Evolutionary conservation across 192 early-diverging fungal species (phyloP).

Genomic region (Chytriomyces sp.): DNA sequence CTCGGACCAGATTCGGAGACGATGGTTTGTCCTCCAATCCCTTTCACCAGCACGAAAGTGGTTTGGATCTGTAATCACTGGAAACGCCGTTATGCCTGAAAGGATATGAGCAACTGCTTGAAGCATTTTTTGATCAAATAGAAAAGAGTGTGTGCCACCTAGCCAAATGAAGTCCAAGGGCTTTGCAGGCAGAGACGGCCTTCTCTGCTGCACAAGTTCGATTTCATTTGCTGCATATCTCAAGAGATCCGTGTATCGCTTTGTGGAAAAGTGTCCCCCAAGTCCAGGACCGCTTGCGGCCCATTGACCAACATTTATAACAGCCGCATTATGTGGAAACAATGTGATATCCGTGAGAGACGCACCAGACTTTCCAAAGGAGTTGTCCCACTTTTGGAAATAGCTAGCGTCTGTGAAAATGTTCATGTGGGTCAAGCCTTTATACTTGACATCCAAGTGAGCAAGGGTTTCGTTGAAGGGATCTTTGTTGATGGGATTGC

Average conservation of each 20-base stretch:
- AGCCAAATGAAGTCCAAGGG: conserved; percentile 14
- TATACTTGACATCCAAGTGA: neutral
- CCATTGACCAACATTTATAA: conserved; percentile 18
- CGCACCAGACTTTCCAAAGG: neutral
- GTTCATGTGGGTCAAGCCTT: neutral
- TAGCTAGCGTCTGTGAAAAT: neutral
- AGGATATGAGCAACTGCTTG: too few species aligned
- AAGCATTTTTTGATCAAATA: too few species aligned
- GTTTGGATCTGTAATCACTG: neutral
- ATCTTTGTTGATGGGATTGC: neutral
- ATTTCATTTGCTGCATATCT: neutral
- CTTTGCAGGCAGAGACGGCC: neutral
- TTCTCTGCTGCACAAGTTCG: neutral
- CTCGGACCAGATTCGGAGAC: conserved; percentile 7
- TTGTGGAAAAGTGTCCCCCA: conserved; percentile 17
- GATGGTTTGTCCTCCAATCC: conserved; percentile 23
- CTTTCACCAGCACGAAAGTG: neutral
- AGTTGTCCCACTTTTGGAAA: neutral
- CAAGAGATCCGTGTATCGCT: conserved; percentile 5
- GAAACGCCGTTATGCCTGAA: conserved; percentile 8
- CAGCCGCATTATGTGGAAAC: neutral
- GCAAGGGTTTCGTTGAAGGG: neutral
- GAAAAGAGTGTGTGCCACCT: neutral
- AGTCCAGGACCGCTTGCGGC: conserved; percentile 3
- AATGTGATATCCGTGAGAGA: neutral